Evolutionary conservation across 2,329 filamentous ascomycete species (phyloP), one percentile per base, ranked within the genome.

Genomic region (Grosmannia serpens): DNA sequence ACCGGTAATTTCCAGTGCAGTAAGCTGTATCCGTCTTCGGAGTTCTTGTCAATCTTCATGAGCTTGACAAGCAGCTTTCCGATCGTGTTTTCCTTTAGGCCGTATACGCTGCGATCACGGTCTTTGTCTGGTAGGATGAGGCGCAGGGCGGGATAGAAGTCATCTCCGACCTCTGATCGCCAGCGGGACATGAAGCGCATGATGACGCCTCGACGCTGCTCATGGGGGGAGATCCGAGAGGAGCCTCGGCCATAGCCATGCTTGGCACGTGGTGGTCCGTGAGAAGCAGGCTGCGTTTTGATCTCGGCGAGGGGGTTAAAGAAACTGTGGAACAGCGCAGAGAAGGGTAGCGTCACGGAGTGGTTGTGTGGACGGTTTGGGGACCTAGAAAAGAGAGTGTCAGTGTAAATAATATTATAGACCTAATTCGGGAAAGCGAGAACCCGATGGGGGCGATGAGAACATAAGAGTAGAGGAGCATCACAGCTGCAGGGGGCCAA

Each of bases 91-190:
- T 99, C 94, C 69, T 97, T 97, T 47, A 99, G 77, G 1, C 92
- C 90, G 67, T 97, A 99, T 76, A 96, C 91, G 22, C 88, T 87
- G 53, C 94, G 83, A 67, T 97, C 91, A 46, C 91, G 84, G 68
- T 99, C 94, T 68, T 95, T 95, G 66, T 95, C 90, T 0, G 92
- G 91, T 4, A 96, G 78, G 59, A 97, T 96, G 53, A 99, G 80
- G 24, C 94, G 85, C 70, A 99, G 81, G 1, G 90, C 92, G 0
- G 94, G 94, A 68, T 94, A 97, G 66, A 99, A 89, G 70, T 99
- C 94, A 65, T 89, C 76, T 29, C 94, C 94, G 26, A 96, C 91
- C 61, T 96, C 86, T 58, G 84, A 83, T 46, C 91, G 83, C 94
- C 94, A 99, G 69, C 84, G 81, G 17, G 82, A 80, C 64, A 99